Evolutionary conservation across 2,329 filamentous ascomycete genomes (phyloP).

Genomic region (Trichoderma brevicompactum): DNA sequence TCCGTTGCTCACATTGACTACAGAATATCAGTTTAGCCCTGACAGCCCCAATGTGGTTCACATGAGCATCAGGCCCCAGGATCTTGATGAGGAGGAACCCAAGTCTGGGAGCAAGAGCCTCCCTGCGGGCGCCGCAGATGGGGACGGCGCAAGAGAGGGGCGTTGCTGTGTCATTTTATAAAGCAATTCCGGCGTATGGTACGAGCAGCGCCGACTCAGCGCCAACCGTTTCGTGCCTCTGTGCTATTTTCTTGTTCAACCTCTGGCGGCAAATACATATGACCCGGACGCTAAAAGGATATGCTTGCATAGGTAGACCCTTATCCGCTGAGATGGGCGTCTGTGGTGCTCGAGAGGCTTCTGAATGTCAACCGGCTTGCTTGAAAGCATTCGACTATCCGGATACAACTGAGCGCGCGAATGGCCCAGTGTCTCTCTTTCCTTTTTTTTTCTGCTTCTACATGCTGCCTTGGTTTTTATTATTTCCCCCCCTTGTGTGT

Average conservation of each 20-base stretch:
- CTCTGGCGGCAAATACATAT: conserved; percentile 14
- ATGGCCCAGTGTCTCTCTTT: not conserved
- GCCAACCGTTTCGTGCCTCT: not conserved
- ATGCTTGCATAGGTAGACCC: conserved; percentile 21
- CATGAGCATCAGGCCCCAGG: conserved; percentile 88
- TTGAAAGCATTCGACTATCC: conserved; percentile 4
- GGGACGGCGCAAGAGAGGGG: conserved; percentile 47
- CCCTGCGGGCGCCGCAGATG: conserved; percentile 47
- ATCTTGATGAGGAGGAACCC: conserved; percentile 80
- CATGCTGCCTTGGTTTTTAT: not conserved
- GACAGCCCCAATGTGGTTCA: conserved; percentile 85
- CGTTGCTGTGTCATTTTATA: conserved; percentile 58
- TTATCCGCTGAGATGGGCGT: not conserved
- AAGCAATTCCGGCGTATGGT: conserved; percentile 29
- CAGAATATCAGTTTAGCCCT: conserved; percentile 78
- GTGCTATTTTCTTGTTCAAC: conserved; percentile 10
- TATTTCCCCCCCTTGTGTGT: not conserved
- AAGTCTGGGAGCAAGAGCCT: conserved; percentile 63
- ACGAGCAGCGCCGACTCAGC: not conserved
- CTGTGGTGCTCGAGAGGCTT: not conserved
- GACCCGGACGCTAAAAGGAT: conserved; percentile 1
- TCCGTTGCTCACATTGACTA: conserved; percentile 22
- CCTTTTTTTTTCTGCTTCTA: conserved; percentile 1
- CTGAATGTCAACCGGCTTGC: conserved; percentile 5
- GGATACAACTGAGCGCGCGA: not conserved